Conservation (phyloP, 768 basidiomycete species). For the Calocera cornea region DNA sequence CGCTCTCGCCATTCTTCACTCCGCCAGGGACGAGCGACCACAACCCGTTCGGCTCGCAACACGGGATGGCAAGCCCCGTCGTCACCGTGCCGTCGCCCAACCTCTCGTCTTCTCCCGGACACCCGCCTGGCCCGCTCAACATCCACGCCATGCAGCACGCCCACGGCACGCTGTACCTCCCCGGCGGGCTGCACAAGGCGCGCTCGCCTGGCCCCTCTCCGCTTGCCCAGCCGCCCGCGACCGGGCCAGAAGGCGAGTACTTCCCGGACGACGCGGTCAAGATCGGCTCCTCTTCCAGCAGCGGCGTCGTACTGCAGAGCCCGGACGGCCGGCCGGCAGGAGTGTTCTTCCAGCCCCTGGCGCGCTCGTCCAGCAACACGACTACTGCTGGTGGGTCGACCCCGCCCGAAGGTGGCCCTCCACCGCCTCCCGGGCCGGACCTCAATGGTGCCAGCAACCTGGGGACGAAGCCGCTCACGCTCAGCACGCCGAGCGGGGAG, state of each 20-base stretch:
- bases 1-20: slow-evolving; percentile 33
- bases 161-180: neutral
- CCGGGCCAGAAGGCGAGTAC: slow-evolving; percentile 37
- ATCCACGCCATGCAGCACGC: slow-evolving; percentile 7
- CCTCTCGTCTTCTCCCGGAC: slow-evolving; percentile 9
- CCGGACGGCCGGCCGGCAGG: slow-evolving; percentile 91
- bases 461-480: neutral
- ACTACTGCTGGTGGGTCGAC: neutral
- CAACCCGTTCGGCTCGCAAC: slow-evolving; percentile 29
- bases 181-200: neutral
- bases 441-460: neutral
- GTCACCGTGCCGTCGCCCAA: neutral
- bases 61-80: slow-evolving; percentile 24
- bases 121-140: neutral
- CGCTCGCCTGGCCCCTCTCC: neutral
- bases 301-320: slow-evolving; percentile 76
- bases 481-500: neutral
- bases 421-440: neutral
- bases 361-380: neutral
- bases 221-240: neutral
- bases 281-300: slow-evolving; percentile 33
- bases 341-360: slow-evolving; percentile 79
- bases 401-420: neutral
- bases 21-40: slow-evolving; percentile 10
- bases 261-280: slow-evolving; percentile 38